Percentiles rank a stretch among this genome's conserved stretches.
phyloP scores from a whole-genome alignment of 257 asterid genomes.

The Solanum pinnatisectum region DNA sequence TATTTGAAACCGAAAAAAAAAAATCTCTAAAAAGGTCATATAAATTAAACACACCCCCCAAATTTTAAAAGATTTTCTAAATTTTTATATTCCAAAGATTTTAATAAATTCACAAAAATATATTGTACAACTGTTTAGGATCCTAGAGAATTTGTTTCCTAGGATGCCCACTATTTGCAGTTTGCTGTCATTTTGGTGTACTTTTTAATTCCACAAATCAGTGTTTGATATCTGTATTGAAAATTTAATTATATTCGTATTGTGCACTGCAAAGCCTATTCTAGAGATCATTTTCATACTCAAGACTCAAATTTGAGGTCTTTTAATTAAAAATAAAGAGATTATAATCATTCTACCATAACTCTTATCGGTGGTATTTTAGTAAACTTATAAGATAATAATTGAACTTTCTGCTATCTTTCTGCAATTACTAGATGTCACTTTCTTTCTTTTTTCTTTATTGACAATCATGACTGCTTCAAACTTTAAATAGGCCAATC shows the following conservation, averaged over 20 bases:
- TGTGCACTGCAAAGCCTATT: no score
- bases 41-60: neutral
- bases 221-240: no score
- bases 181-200: neutral
- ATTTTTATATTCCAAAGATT: neutral
- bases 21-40: neutral
- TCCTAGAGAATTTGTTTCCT: neutral
- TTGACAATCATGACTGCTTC: neutral
- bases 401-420: neutral
- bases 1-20: no score
- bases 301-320: accelerated
- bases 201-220: accelerated
- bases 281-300: neutral
- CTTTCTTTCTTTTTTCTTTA: neutral
- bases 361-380: neutral
- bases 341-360: accelerated
- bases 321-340: neutral
- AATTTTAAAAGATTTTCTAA: neutral
- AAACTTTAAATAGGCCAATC: neutral
- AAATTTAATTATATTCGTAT: no score
- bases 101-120: neutral
- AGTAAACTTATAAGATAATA: neutral
- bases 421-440: neutral
- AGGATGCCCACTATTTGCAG: neutral
- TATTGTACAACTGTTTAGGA: neutral